These are phyloP conservation scores for Phytophthora europaea DNA, from an alignment of 352 stramenopile species.

Conservation along the genomic window DNA sequence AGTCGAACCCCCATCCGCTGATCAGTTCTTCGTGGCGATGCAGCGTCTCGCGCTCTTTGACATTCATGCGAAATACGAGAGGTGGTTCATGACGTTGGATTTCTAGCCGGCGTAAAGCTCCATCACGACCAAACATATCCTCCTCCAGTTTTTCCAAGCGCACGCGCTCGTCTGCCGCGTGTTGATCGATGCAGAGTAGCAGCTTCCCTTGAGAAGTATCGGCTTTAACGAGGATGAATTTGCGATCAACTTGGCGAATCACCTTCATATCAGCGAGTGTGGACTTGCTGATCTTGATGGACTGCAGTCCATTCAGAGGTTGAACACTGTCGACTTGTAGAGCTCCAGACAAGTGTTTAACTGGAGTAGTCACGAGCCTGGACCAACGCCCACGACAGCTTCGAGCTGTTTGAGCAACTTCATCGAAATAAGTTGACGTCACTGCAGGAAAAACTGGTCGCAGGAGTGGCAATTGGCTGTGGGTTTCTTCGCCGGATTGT, in stretches of 20 bases:
- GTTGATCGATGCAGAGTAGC: constrained; percentile 91
- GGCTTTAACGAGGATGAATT: constrained; percentile 90
- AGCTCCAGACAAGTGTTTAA: constrained; percentile 22
- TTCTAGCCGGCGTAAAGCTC: constrained; percentile 64
- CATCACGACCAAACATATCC: constrained; percentile 63
- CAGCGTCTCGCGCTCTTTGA: constrained; percentile 57
- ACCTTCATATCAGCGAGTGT: constrained; percentile 77
- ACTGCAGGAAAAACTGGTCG: neutral
- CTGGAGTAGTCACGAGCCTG: neutral
- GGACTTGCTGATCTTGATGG: constrained; percentile 74
- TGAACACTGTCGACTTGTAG: constrained; percentile 51
- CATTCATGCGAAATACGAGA: constrained; percentile 66
- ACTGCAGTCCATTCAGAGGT: constrained; percentile 21
- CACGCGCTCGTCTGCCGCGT: constrained; percentile 92
- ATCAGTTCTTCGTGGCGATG: constrained; percentile 59
- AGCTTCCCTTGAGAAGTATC: constrained; percentile 37
- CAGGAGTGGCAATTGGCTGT: neutral
- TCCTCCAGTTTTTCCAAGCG: constrained; percentile 87
- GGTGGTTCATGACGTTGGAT: constrained; percentile 61
- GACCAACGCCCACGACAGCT: neutral
- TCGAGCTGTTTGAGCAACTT: neutral
- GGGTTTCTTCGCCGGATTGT: neutral
- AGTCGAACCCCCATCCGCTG: constrained; percentile 86
- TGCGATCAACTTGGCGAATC: constrained; percentile 91
- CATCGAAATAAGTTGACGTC: neutral